These are phyloP conservation scores for Candida boleticola DNA, from an alignment of 805 yeast species.

Conservation along the genomic window DNA sequence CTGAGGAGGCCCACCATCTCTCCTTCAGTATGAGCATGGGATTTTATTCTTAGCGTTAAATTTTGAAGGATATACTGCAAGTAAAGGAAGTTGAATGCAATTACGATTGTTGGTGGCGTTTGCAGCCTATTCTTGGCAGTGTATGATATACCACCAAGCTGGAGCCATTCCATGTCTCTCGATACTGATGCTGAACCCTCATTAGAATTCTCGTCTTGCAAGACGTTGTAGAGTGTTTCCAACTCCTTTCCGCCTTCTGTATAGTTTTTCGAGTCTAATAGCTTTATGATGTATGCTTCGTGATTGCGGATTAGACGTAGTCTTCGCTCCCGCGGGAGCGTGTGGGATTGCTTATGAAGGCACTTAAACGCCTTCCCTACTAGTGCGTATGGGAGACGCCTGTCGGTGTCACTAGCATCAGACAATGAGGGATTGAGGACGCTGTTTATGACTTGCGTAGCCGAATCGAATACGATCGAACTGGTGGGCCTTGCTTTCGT, in stretches of 20 bases:
- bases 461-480: neutral
- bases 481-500: too few species aligned
- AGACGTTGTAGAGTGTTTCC: neutral
- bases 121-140: too few species aligned
- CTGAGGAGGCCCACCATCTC: slow-evolving; percentile 11
- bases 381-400: neutral
- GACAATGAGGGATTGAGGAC: too few species aligned
- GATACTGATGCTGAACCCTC: too few species aligned
- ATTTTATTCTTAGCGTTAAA: slow-evolving; percentile 15
- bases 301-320: slow-evolving; percentile 13
- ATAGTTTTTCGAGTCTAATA: slow-evolving; percentile 16
- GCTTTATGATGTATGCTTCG: slow-evolving; percentile 24
- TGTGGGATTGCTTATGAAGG: slow-evolving; percentile 11
- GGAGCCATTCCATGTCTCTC: too few species aligned
- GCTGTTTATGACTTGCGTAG: neutral
- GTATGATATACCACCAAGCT: too few species aligned
- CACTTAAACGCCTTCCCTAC: slow-evolving; percentile 17
- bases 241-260: slow-evolving; percentile 16
- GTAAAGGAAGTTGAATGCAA: slow-evolving; percentile 28
- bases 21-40: neutral
- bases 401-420: neutral
- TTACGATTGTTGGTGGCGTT: slow-evolving; percentile 11
- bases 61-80: slow-evolving; percentile 26
- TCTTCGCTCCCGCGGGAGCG: neutral
- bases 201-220: too few species aligned